These are phyloP conservation scores for Thinopyrum elongatum DNA, from an alignment of 176 grass and related monocot species.

Conservation along the genomic window DNA sequence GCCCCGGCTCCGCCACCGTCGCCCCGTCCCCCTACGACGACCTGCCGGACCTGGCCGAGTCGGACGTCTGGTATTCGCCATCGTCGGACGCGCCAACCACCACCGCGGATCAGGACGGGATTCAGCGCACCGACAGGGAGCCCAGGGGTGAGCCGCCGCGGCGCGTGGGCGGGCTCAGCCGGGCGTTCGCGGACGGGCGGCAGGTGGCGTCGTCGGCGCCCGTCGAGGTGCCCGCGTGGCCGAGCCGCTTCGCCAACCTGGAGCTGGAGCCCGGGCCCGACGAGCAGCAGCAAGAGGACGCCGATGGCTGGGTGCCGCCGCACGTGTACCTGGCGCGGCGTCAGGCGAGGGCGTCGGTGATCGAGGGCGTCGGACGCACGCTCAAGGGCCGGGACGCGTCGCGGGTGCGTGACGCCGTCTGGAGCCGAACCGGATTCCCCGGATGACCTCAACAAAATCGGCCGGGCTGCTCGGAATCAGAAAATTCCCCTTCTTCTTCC, in stretches of 20 bases:
- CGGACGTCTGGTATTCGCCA: constrained; percentile 63
- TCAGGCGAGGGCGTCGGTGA: constrained; percentile 67
- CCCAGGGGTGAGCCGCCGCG: background rate
- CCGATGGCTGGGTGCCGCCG: constrained; percentile 57
- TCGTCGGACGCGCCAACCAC: background rate
- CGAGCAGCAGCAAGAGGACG: background rate
- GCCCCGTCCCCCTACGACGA: constrained; percentile 31
- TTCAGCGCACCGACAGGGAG: background rate
- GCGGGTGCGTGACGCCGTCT: constrained; percentile 89
- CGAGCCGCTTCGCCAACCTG: constrained; percentile 1
- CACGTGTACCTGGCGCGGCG: constrained; percentile 70
- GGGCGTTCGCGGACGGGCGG: constrained; percentile 33
- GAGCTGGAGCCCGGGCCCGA: background rate
- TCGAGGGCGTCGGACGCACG: constrained; percentile 85
- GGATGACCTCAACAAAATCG: constrained; percentile 31
- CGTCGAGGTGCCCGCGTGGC: constrained; percentile 62
- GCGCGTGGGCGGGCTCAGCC: constrained; percentile 41
- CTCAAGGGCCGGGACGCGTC: constrained; percentile 89
- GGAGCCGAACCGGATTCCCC: constrained; percentile 88
- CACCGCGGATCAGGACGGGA: background rate
- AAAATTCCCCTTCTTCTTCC: background rate
- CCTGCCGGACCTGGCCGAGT: constrained; percentile 67
- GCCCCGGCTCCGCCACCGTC: constrained; percentile 14
- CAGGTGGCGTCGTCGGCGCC: constrained; percentile 67
- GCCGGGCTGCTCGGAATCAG: background rate